A percentile compares a stretch with the other conserved stretches of the same genome.
Evolutionary conservation across 495 filamentous ascomycete species (phyloP).

Genomic region (Lasiosphaeris hirsuta): DNA sequence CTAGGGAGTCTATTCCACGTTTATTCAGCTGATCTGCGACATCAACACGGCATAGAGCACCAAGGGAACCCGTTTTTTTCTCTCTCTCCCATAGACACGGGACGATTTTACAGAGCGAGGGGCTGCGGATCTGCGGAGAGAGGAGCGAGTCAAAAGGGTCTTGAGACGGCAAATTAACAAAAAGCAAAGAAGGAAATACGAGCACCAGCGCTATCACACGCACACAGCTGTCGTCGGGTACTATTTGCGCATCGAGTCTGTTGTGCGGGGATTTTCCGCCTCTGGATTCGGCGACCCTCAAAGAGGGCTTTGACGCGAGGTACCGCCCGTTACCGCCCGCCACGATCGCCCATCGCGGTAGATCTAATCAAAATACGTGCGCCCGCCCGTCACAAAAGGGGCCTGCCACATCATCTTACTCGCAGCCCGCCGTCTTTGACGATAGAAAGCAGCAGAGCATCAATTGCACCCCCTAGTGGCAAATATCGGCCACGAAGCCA

Average conservation of each 20-base stretch:
- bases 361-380: slow-evolving; percentile 11
- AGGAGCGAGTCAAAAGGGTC: slow-evolving; percentile 8
- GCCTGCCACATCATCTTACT: slow-evolving; percentile 4
- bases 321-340: slow-evolving; percentile 5
- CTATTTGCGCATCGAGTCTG: neutral
- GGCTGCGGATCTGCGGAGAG: neutral
- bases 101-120: slow-evolving; percentile 7
- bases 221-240: neutral
- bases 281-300: neutral
- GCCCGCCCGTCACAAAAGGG: slow-evolving; percentile 1
- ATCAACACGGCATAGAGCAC: slow-evolving; percentile 20
- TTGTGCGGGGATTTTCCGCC: neutral
- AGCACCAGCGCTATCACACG: neutral
- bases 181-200: neutral
- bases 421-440: slow-evolving; percentile 5
- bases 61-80: slow-evolving; percentile 9
- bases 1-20: slow-evolving; percentile 11
- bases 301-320: neutral
- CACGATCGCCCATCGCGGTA: slow-evolving; percentile 9
- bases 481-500: slow-evolving; percentile 1
- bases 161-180: neutral
- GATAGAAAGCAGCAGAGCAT: neutral
- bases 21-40: slow-evolving; percentile 28
- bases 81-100: slow-evolving; percentile 5
- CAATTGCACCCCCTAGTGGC: slow-evolving; percentile 5